phyloP scores from a whole-genome alignment of 768 basidiomycete genomes.

The Lentinula raphanica region DNA sequence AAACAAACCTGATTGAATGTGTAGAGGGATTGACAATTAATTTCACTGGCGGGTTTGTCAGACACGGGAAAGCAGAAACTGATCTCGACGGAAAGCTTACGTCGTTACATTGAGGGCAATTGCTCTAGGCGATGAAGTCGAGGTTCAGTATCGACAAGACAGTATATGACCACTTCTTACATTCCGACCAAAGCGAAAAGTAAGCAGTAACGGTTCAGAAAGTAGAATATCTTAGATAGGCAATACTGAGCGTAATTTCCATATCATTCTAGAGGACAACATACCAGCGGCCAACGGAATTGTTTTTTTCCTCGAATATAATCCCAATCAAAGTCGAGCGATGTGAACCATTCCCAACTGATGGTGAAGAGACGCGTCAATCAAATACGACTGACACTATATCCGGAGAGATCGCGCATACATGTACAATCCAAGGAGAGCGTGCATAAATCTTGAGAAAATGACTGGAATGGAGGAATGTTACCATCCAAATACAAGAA shows the following conservation, averaged over 20 bases:
- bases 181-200: slow-evolving; percentile 66
- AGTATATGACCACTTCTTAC: slow-evolving; percentile 32
- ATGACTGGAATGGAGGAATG: slow-evolving; percentile 14
- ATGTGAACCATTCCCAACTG: slow-evolving; percentile 68
- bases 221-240: slow-evolving; percentile 60
- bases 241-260: slow-evolving; percentile 1
- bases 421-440: slow-evolving; percentile 58
- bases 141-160: background rate
- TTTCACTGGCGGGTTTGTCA: slow-evolving; percentile 27
- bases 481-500: background rate
- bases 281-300: slow-evolving; percentile 68
- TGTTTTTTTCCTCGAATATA: slow-evolving; percentile 49
- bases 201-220: slow-evolving; percentile 62
- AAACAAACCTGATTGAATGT: slow-evolving; percentile 48
- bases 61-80: background rate
- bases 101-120: slow-evolving; percentile 55
- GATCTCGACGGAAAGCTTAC: slow-evolving; percentile 22
- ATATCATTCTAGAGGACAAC: slow-evolving; percentile 4
- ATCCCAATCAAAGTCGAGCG: slow-evolving; percentile 61
- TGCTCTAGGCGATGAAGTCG: slow-evolving; percentile 30
- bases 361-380: slow-evolving; percentile 9
- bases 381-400: background rate
- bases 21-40: slow-evolving; percentile 65
- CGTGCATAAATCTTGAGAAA: slow-evolving; percentile 56
- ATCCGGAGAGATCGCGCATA: slow-evolving; percentile 21